Percentiles rank a stretch among this genome's conserved stretches.
Conservation (phyloP, 2,329 filamentous ascomycete genomes). For the Alternaria hordeiaustralica region DNA sequence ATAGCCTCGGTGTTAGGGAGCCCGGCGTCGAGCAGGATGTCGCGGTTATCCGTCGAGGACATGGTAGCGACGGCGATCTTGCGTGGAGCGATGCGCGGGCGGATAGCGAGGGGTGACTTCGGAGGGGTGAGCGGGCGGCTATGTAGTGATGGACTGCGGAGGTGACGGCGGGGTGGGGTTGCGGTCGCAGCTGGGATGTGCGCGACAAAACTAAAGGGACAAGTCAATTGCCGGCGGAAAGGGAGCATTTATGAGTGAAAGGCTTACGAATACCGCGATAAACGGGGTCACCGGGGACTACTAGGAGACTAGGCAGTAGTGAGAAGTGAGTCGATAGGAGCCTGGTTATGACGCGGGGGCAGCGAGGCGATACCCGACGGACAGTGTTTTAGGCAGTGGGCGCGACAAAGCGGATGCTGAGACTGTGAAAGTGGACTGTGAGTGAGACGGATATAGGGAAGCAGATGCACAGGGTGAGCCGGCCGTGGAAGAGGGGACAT, state of each 20-base stretch:
- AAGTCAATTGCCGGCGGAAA: slow-evolving; percentile 24
- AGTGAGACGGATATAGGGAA: not conserved
- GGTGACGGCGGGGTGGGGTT: slow-evolving; percentile 6
- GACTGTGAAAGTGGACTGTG: not conserved
- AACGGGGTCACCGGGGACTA: slow-evolving; percentile 20
- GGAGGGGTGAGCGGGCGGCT: slow-evolving; percentile 14
- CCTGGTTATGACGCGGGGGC: slow-evolving; percentile 23
- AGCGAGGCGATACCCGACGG: slow-evolving; percentile 21
- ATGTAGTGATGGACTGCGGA: slow-evolving; percentile 2
- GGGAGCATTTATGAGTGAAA: slow-evolving; percentile 19
- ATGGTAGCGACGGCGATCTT: slow-evolving; percentile 22
- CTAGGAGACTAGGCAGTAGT: slow-evolving; percentile 22
- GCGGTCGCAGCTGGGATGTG: slow-evolving; percentile 4
- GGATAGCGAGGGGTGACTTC: slow-evolving; percentile 15
- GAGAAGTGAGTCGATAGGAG: slow-evolving; percentile 15
- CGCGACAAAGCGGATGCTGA: not conserved
- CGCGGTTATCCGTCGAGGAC: slow-evolving; percentile 27
- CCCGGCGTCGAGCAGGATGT: slow-evolving; percentile 29
- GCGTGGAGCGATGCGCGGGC: slow-evolving; percentile 2
- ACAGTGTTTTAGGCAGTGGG: not conserved
- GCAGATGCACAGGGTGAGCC: not conserved
- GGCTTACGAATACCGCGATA: slow-evolving; percentile 22
- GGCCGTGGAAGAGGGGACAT: not conserved
- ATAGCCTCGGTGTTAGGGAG: slow-evolving; percentile 36
- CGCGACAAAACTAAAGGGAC: slow-evolving; percentile 11